These are phyloP conservation scores for Dothistroma pini DNA, from an alignment of 2,329 filamentous ascomycete genomes.

Conservation along the genomic window DNA sequence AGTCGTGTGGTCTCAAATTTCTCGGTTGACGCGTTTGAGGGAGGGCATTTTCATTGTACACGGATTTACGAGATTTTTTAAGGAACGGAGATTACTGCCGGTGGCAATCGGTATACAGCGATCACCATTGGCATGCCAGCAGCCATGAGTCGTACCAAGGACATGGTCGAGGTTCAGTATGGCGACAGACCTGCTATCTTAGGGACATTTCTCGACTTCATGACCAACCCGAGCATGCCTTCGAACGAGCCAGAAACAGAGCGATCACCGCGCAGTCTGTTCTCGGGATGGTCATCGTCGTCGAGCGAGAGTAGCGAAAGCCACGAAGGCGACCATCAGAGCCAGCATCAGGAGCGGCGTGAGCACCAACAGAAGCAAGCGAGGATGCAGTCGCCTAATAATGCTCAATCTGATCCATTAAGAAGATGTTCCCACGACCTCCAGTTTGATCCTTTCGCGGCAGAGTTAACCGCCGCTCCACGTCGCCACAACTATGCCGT, in stretches of 20 bases:
- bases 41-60: not conserved
- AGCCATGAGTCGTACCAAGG: not conserved
- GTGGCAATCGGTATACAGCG: not conserved
- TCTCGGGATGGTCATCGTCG: not conserved
- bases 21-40: not conserved
- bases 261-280: not conserved
- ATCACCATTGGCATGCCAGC: not conserved
- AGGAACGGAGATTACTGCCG: not conserved
- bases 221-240: not conserved
- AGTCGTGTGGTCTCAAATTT: not conserved
- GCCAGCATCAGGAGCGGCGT: not conserved
- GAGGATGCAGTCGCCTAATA: not conserved
- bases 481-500: not conserved
- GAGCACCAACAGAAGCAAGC: not conserved
- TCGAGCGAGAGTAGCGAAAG: conserved; percentile 1
- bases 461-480: not conserved
- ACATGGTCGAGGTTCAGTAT: conserved; percentile 3
- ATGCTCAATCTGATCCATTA: not conserved
- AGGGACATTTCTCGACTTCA: not conserved
- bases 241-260: not conserved
- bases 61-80: not conserved
- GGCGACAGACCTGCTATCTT: not conserved
- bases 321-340: not conserved
- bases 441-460: not conserved
- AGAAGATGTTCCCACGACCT: not conserved